Percentiles rank a stretch among this genome's conserved stretches.
These are phyloP conservation scores for Epichloe festucae DNA, from an alignment of 2,329 filamentous ascomycete species.

Conservation along the genomic window DNA sequence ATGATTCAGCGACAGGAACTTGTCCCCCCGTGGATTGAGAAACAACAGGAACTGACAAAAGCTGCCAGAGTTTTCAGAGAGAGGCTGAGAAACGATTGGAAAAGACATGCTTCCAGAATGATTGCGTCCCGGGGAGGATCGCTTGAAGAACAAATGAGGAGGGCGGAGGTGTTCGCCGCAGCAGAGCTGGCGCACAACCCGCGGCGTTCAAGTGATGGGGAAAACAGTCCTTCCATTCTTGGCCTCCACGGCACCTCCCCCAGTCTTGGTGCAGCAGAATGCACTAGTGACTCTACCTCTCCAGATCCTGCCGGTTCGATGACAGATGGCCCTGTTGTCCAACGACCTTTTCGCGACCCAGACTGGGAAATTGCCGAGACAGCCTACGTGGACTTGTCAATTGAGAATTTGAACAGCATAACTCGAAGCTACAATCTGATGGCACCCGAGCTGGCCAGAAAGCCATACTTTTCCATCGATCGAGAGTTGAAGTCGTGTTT, in stretches of 20 bases:
- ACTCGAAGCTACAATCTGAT: slow-evolving; percentile 88
- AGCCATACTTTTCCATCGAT: slow-evolving; percentile 76
- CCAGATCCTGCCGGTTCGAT: neutral
- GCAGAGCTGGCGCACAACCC: slow-evolving; percentile 60
- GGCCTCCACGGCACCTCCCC: neutral
- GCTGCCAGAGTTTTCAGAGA: slow-evolving; percentile 57
- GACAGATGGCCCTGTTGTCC: slow-evolving; percentile 12
- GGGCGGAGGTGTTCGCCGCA: slow-evolving; percentile 60
- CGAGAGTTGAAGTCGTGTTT: slow-evolving; percentile 73
- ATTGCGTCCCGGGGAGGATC: slow-evolving; percentile 69
- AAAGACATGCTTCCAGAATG: slow-evolving; percentile 62
- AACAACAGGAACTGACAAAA: slow-evolving; percentile 77
- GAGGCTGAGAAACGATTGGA: slow-evolving; percentile 72
- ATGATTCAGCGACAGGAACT: slow-evolving; percentile 96
- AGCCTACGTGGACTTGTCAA: slow-evolving; percentile 62
- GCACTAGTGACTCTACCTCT: neutral
- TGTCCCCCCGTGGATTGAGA: slow-evolving; percentile 98
- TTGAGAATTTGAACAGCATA: slow-evolving; percentile 66
- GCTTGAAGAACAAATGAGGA: slow-evolving; percentile 56
- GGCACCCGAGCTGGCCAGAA: slow-evolving; percentile 83
- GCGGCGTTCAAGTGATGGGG: slow-evolving; percentile 16
- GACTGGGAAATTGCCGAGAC: slow-evolving; percentile 61
- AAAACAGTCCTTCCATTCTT: too few species aligned
- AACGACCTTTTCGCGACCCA: slow-evolving; percentile 62
- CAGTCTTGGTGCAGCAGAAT: neutral